Evolutionary conservation across 208 protist genomes (phyloP).

Genomic region (Acanthamoeba sp.): DNA sequence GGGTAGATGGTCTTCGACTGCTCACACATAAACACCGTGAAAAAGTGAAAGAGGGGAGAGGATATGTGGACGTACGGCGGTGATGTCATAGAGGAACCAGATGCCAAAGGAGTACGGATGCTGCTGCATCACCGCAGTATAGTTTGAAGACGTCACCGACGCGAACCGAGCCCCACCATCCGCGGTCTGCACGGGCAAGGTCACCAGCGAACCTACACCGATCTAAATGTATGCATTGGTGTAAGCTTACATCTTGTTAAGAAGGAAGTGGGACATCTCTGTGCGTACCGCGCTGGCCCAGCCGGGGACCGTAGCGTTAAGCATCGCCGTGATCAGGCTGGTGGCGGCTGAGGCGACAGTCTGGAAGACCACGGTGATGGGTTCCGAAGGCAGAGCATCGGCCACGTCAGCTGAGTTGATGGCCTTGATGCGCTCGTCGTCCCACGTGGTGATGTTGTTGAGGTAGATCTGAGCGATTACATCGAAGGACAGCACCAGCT

Average conservation of each 20-base stretch:
- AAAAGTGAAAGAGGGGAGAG: no score
- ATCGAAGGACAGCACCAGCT: not conserved
- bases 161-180: not conserved
- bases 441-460: not conserved
- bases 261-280: no score
- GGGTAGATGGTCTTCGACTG: no score
- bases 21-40: no score
- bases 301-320: no score
- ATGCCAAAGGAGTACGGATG: conserved; percentile 6
- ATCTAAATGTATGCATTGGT: no score
- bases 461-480: not conserved
- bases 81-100: not conserved
- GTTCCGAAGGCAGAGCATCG: not conserved
- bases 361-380: not conserved
- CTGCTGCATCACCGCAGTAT: no score
- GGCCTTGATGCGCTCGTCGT: not conserved
- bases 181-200: no score
- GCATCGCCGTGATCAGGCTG: not conserved
- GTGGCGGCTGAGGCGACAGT: not conserved
- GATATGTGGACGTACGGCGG: no score
- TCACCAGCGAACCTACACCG: no score
- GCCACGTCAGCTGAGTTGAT: not conserved
- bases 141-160: not conserved
- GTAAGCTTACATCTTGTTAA: no score
- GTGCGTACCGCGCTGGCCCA: not conserved